Evolutionary conservation across 1,139 yeast genomes (phyloP), one percentile per base, ranked within the genome.

Genomic region (Ashbya aceris): DNA sequence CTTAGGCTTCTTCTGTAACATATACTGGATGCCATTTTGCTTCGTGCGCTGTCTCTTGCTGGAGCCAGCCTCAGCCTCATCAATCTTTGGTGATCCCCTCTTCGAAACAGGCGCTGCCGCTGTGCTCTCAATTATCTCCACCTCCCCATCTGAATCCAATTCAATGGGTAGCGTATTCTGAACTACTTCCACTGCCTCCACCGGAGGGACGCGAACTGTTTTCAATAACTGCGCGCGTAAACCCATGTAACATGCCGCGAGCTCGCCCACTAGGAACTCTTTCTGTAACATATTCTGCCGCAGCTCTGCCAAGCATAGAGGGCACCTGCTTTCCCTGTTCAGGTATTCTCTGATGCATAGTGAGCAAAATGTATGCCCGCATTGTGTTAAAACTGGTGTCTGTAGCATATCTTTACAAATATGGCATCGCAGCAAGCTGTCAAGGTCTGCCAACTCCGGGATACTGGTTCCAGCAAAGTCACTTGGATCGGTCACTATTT

Each of bases 341-440:
- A 89, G 64, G 48, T 81, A 77, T 49, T 83, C 76, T 46, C 96
- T 71, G 30, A 91, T 84, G 60, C 98, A 91, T 17, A 81, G 71
- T 1, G 96, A 86, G 60, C 98, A 91, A 58, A 87, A 91, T 0
- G 93, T 81, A 59, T 91, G 97, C 38, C 84, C 82, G 65, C 97
- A 89, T 6, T 81, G 73, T 1, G 96, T 84, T 36, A 83, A 67
- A 42, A 86, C 87, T 1, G 98, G 97, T 0, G 93, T 89, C 36
- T 66, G 71, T 47, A 84, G 68, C 49, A 82, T 77, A 47, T 87
- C 96, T 56, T 89, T 86, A 60, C 98, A 91, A n/a, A 91, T 83
- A 53, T 82, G 87, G 56, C 98, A 91, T 55, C 95, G 62, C 44
- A 87, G 69, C 12, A 82, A 67, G 2, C 83, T 69, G 49, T 89